Conservation (phyloP, 2,329 filamentous ascomycete genomes). For the Tolypocladium sp. region DNA sequence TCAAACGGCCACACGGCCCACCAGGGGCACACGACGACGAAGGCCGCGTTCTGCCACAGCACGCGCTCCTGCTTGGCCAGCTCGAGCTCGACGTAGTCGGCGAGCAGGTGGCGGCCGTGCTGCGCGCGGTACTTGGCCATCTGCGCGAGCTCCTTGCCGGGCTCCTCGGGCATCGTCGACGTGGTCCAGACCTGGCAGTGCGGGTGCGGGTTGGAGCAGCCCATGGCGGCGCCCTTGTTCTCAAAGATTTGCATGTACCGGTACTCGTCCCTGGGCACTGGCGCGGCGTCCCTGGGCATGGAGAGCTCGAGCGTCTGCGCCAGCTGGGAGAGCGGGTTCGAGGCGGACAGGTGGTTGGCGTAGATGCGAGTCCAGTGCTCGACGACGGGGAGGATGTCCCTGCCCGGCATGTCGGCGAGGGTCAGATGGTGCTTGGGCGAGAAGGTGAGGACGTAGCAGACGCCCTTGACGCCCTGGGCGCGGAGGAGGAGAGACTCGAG, state of each 20-base stretch:
- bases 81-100: constrained; percentile 81
- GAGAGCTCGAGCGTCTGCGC: constrained; percentile 31
- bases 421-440: constrained; percentile 85
- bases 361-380: constrained; percentile 91
- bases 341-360: constrained; percentile 65
- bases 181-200: constrained; percentile 97
- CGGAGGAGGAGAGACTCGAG: constrained; percentile 68
- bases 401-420: constrained; percentile 74
- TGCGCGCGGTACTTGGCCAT: constrained; percentile 69
- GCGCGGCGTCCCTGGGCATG: constrained; percentile 24
- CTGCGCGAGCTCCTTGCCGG: constrained; percentile 66
- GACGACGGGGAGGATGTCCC: constrained; percentile 73
- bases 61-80: constrained; percentile 72
- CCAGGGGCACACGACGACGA: constrained; percentile 88
- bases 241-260: constrained; percentile 99
- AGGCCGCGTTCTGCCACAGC: constrained; percentile 78
- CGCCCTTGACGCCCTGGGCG: constrained; percentile 81
- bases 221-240: constrained; percentile 97
- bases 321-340: constrained; percentile 48
- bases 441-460: constrained; percentile 96
- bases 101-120: constrained; percentile 70
- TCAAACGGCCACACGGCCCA: constrained; percentile 98
- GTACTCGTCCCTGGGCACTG: constrained; percentile 62
- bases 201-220: constrained; percentile 95
- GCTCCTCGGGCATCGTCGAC: constrained; percentile 83